A percentile compares a stretch with the other conserved stretches of the same genome.
Conservation (phyloP, 345 rosid genomes). For the Linum tenue region DNA sequence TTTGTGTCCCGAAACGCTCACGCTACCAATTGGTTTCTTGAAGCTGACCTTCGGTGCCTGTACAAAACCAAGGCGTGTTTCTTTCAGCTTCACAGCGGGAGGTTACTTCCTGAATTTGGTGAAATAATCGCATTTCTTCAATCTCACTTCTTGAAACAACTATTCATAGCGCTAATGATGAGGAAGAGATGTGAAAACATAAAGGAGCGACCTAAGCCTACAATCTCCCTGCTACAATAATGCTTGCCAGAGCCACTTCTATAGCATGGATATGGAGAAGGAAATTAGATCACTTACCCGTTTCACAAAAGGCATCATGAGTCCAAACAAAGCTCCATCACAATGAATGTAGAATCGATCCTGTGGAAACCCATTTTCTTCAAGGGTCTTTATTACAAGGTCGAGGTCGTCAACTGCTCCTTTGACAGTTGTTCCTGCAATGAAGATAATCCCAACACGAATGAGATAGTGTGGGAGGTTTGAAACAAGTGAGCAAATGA, state of each 20-base stretch:
- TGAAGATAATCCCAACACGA: neutral
- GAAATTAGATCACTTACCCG: constrained; percentile 37
- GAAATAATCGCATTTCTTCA: too few relatives aligned
- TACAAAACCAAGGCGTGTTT: constrained; percentile 4
- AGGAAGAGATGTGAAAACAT: too few relatives aligned
- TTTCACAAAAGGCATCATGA: constrained; percentile 96
- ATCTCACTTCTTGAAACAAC: too few relatives aligned
- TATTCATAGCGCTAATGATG: too few relatives aligned
- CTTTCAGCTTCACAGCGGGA: too few relatives aligned
- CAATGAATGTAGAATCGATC: constrained; percentile 92
- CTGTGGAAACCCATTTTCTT: constrained; percentile 66
- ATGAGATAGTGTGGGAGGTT: neutral
- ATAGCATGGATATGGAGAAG: constrained; percentile 2
- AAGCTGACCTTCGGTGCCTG: constrained; percentile 92
- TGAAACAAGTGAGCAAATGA: neutral
- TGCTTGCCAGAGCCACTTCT: neutral
- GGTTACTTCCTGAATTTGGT: too few relatives aligned
- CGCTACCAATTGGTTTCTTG: constrained; percentile 92
- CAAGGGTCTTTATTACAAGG: constrained; percentile 77
- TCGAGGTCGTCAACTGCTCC: constrained; percentile 99
- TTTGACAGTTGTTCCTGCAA: constrained; percentile 83
- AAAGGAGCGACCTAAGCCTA: neutral
- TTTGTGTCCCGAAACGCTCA: constrained; percentile 91
- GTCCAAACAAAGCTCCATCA: constrained; percentile 95
- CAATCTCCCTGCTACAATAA: neutral